Evolutionary conservation across 306 rosid species (phyloP), one percentile per base, ranked within the genome.

Genomic region (Morella rubra): DNA sequence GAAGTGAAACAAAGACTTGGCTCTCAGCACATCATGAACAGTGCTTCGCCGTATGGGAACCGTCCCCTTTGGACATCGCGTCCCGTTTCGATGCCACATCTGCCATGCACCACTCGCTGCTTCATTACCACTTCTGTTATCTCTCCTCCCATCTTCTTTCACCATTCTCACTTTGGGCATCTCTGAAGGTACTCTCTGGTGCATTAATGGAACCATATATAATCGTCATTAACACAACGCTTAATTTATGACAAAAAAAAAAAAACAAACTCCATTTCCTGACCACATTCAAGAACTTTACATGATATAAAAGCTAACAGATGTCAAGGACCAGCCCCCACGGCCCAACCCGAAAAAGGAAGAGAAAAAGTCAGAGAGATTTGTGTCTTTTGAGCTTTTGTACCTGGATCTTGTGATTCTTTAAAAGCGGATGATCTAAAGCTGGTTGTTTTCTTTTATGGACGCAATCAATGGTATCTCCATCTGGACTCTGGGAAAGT

Each of bases 61-160:
- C n/a, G 88, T 96, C 24, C 98, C 98, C 69, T 78, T 85, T 0
- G 96, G 97, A 70, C 99, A 96, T 41, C 82, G 45, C 7, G 96
- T 96, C 75, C 98, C 93, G 44, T 96, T 96, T 73, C 56, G 76
- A 73, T 91, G 96, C 99, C 97, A 96, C 91, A 75, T 89, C 77
- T 95, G 97, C 88, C 87, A 83, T 68, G 80, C 85, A 75, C 72
- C 79, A 16, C 42, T 58, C 4, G 3, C 69, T 22, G 24, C 70
- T 4, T 27, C 46, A 3, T 22, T 71, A 32, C 22, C 22, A 12
- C 37, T 9, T 44, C 47, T 22, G 5, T 55, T 62, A 0, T 61
- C 75, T 71, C 41, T 51, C 59, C 4, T 13, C 54, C 42, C 65
- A 51, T 56, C 60, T 22, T 62, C 69, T 81, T 68, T 20, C 82